phyloP scores from a whole-genome alignment of 2,329 filamentous ascomycete species.

The Colletotrichum kahawae region DNA sequence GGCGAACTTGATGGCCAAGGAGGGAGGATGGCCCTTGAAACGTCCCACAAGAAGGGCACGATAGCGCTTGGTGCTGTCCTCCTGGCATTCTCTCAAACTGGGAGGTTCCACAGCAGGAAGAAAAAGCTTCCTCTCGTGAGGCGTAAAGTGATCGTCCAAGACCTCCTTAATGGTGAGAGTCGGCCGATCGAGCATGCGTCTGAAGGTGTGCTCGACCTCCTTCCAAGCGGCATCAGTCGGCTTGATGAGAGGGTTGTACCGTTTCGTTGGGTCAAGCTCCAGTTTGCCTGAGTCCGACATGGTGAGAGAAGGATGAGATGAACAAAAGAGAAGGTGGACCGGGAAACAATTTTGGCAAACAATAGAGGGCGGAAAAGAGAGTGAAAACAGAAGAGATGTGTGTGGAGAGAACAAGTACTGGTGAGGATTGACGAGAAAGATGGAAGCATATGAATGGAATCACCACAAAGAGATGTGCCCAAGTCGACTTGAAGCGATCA shows the following conservation, averaged over 20 bases:
- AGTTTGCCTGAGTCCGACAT: not conserved
- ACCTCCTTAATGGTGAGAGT: slow-evolving; percentile 32
- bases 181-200: slow-evolving; percentile 26
- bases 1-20: slow-evolving; percentile 46
- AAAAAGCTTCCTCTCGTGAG: slow-evolving; percentile 37
- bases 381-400: not conserved
- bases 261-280: not conserved
- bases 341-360: not conserved
- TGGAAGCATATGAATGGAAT: not conserved
- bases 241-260: slow-evolving; percentile 27
- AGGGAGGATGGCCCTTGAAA: slow-evolving; percentile 31
- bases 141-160: slow-evolving; percentile 37
- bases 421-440: not conserved
- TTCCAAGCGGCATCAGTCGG: slow-evolving; percentile 27
- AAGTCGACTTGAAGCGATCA: not conserved
- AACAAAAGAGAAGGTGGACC: not conserved
- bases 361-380: not conserved
- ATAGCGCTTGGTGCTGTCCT: slow-evolving; percentile 33
- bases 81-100: slow-evolving; percentile 36
- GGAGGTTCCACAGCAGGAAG: slow-evolving; percentile 28
- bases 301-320: not conserved
- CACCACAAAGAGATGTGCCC: not conserved
- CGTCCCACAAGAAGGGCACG: slow-evolving; percentile 31
- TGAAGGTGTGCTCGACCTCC: slow-evolving; percentile 35
- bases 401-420: not conserved